Conservation (phyloP, 202 grass and related monocot genomes). For the Schoenoplectus triqueter region DNA sequence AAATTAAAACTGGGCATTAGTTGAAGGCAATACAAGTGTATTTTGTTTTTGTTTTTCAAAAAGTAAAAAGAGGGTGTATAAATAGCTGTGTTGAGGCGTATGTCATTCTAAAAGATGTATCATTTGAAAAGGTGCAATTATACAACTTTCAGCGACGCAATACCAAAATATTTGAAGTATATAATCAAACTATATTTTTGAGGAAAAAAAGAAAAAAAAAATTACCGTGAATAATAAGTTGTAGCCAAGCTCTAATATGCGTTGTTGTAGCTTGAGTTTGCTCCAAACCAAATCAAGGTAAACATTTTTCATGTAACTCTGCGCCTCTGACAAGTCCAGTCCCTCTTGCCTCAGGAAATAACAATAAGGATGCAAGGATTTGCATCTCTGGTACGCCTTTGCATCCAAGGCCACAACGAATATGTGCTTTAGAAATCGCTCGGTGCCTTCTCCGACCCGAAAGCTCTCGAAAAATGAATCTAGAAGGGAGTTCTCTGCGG, state of each 20-base stretch:
- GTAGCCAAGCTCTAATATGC: constrained; percentile 76
- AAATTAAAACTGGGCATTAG: neutral
- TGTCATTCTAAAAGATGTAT: no score
- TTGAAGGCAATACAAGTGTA: neutral
- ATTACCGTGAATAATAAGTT: constrained; percentile 84
- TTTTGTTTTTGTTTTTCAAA: no score
- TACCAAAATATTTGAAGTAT: neutral
- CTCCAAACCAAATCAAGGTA: constrained; percentile 90
- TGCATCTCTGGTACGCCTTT: constrained; percentile 62
- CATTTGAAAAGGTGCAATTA: neutral
- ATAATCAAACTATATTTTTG: neutral
- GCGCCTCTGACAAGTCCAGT: constrained; percentile 68
- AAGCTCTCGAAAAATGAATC: constrained; percentile 96
- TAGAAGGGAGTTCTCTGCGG: constrained; percentile 66
- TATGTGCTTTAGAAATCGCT: constrained; percentile 65
- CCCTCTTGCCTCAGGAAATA: constrained; percentile 64
- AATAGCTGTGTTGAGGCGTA: neutral
- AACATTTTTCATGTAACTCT: constrained; percentile 90
- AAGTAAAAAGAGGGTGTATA: neutral
- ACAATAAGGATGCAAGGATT: constrained; percentile 67
- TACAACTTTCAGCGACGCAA: neutral
- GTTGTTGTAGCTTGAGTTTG: constrained; percentile 69
- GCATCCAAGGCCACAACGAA: constrained; percentile 80
- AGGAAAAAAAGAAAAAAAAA: neutral
- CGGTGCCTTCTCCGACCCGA: constrained; percentile 56